Evolutionary conservation across 2,329 filamentous ascomycete genomes (phyloP), one percentile per base, ranked within the genome.

Genomic region (Fusarium oligoseptatum): DNA sequence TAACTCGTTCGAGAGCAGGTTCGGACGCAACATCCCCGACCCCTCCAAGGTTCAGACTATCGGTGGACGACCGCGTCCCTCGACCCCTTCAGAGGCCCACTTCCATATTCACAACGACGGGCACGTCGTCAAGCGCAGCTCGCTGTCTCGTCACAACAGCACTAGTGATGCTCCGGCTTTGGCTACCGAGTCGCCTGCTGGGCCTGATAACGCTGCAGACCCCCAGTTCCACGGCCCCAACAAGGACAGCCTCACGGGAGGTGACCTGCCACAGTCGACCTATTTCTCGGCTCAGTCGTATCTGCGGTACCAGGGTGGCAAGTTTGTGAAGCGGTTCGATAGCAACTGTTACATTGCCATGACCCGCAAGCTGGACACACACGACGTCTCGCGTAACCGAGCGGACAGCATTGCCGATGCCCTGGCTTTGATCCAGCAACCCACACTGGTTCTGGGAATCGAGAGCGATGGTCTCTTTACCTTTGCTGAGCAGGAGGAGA

Each of bases 301-400:
- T 83, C 90, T 99, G 50, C 93, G 97, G 22, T 99, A 99, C 83
- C 97, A 99, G 84, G 96, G 95, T 66, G 90, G 93, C 78, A 99
- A 99, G 83, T 99, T 99, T 79, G 97, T 98, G 78, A 95, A 94
- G 83, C 93, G 97, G 11, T 99, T 98, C 82, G 97, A 99, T 83
- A 94, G 95, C 79, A 99, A 99, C 83, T 99, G 97, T 85, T 99
- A 99, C 85, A 98, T 99, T 77, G 95, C 97, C 76, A 98, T 99
- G 83, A 98, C 97, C 6, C 93, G 97, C 79, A 99, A 99, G 84
- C 90, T 99, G 17, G 97, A 99, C 82, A 98, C 97, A 0, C 97
- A 99, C 83, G 97, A 99, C 81, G 91, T 99, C 29, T 97, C 95
- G 15, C 91, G 95, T 48, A 90, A 92, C 80, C 92, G 96, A 6